Evolutionary conservation across 2,329 filamentous ascomycete species (phyloP), one percentile per base, ranked within the genome.

Genomic region (Hypocrella siamensis): DNA sequence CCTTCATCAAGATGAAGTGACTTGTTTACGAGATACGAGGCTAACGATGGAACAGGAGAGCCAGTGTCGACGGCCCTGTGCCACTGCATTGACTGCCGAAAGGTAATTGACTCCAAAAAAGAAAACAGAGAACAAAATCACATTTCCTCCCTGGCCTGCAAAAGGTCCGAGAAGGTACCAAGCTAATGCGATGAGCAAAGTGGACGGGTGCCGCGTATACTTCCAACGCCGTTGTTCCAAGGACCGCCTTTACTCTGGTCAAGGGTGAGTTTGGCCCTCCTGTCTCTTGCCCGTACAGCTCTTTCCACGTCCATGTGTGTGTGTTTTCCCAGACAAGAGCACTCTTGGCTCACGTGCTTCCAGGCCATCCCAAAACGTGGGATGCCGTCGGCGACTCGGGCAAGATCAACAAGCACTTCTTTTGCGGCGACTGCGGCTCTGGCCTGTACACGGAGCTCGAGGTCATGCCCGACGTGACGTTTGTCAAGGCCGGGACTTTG

Each of bases 351-450:
- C n/a, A n/a, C n/a, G n/a, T n/a, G n/a, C 12, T 10, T 14, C 6
- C 9, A 63, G 62, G 65, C 21, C 52, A 48, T 4, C 60, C 63
- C 11, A 65, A 60, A 38, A 42, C 53, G 19, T 70, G 57, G 43
- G 63, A 69, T 37, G 46, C 49, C 12, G 51, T 43, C 0, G 67
- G 65, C 4, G 56, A 45, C 22, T 64, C 60, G 0, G 67, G 67
- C 19, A 70, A 70, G 43, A 51, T 59, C 37, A 70, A 70, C 49
- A 62, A 60, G 39, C 66, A 69, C 42, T 68, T 58, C 50, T 71
- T 71, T 54, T 70, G 67, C 43, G 38, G 47, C 12, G 60, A 45
- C 36, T 71, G 67, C 40, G 67, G 67, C 14, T 64, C 57, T 2
- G 53, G 57, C 32, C 40, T 70, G 17, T 70, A 63, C 43, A 67